Evolutionary conservation across 768 basidiomycete genomes (phyloP), one percentile per base, ranked within the genome.

Genomic region (Lactarius pseudohatsudake): DNA sequence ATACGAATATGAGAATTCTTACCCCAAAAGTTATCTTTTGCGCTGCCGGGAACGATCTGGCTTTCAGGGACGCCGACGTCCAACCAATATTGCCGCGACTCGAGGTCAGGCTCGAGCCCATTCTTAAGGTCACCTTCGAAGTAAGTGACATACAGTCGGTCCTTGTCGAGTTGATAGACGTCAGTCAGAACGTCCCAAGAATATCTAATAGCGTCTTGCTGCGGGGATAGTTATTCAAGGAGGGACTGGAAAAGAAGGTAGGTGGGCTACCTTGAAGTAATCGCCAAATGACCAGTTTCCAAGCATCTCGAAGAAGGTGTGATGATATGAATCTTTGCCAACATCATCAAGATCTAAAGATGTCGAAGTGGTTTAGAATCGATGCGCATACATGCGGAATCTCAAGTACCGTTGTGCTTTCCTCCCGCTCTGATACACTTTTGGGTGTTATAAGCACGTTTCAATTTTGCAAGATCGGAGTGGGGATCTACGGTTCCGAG

Each of bases 251-350:
- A 30, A 32, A 53, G 26, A 41, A 11, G 22, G 28, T 15, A 32
- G 28, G 26, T 22, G 32, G 72, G 76, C 55, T 60, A 86, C 96
- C 86, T 99, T 99, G 87, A 99, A 99, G 81, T 99, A 99, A 77
- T 99, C 96, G 0, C 97, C 97, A 72, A 98, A 99, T 4, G 96
- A 98, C 97, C 97, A 99, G 77, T 99, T 99, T 45, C 97, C 97
- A 69, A 99, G 79, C 97, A 99, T 99, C 79, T 99, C 97, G 74
- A 99, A 99, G 80, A 96, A 96, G 1, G 94, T 97, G 74, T 96
- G 92, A 74, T 98, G 96, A 76, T 98, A 98, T 2, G 94, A 96
- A 75, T 98, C 97, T 78, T 95, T 96, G 45, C 97, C 97, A 65
- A 99, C 97, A 78, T 99, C 97, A 75, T 99, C 97, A 65, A 99